phyloP scores from a whole-genome alignment of 768 basidiomycete species.

The Leucosporidium yakuticum region DNA sequence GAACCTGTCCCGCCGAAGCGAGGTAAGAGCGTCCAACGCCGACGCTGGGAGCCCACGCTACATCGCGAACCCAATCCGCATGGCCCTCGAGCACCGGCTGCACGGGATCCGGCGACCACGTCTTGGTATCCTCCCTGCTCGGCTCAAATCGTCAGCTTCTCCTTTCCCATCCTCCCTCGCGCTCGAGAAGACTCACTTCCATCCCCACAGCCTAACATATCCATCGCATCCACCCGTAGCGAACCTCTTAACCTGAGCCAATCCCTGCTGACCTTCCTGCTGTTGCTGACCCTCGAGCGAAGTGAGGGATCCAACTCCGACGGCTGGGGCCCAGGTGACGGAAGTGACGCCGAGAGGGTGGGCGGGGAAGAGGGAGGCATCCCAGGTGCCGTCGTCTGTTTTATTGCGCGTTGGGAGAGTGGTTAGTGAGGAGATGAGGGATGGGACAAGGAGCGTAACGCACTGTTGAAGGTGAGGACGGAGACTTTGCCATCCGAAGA shows the following conservation, averaged over 20 bases:
- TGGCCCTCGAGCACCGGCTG: conserved; percentile 81
- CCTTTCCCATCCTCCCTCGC: background rate
- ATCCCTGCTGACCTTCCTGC: conserved; percentile 31
- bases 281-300: conserved; percentile 47
- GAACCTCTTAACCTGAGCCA: conserved; percentile 76
- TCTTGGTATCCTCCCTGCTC: conserved; percentile 66
- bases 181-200: conserved; percentile 42
- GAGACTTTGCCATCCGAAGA: conserved; percentile 96
- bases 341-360: conserved; percentile 96
- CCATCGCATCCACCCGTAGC: conserved; percentile 96
- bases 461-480: conserved; percentile 93
- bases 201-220: conserved; percentile 88
- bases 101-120: conserved; percentile 78
- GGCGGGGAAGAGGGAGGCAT: conserved; percentile 87
- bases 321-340: conserved; percentile 94
- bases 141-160: background rate
- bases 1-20: conserved; percentile 83
- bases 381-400: conserved; percentile 92
- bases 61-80: conserved; percentile 95
- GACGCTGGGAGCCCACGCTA: conserved; percentile 98
- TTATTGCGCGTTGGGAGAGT: too few relatives aligned
- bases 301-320: conserved; percentile 76
- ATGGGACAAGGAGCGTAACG: conserved; percentile 43
- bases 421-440: too few relatives aligned
- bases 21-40: conserved; percentile 91